A percentile compares a stretch with the other conserved stretches of the same genome.
Conservation (phyloP, 116 monocot genomes). For the Dioscorea cayenensis region DNA sequence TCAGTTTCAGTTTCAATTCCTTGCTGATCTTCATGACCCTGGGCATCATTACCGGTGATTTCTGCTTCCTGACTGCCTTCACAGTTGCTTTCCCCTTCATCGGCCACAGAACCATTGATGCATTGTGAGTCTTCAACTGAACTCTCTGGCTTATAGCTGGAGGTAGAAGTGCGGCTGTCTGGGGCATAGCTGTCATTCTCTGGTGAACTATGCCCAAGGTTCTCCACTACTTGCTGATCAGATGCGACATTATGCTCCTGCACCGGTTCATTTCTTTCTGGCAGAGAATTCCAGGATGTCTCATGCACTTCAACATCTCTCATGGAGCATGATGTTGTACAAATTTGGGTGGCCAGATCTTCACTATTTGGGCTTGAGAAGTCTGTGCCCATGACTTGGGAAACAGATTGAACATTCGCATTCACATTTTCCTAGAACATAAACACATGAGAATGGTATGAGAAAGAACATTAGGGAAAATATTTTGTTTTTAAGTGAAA, state of each 20-base stretch:
- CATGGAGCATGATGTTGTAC: conserved; percentile 1
- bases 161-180: conserved; percentile 8
- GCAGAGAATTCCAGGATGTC: background rate
- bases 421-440: conserved; percentile 7
- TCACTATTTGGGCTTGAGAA: background rate
- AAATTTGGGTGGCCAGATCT: background rate
- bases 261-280: conserved; percentile 4
- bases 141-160: conserved; percentile 5
- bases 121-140: background rate
- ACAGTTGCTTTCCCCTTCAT: background rate
- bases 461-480: background rate
- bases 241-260: background rate
- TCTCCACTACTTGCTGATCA: background rate
- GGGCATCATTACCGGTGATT: background rate
- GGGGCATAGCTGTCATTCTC: conserved; percentile 9
- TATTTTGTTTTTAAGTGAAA: background rate
- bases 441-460: background rate
- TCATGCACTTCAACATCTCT: conserved; percentile 1
- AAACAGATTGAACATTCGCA: background rate
- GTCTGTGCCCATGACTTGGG: background rate
- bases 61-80: background rate
- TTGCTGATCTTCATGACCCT: too few relatives aligned
- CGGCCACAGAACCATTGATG: background rate
- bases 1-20: background rate
- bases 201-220: background rate